A percentile compares a stretch with the other conserved stretches of the same genome.
Conservation (phyloP, 1,139 yeast genomes). For the Hansenula lynferdii region DNA sequence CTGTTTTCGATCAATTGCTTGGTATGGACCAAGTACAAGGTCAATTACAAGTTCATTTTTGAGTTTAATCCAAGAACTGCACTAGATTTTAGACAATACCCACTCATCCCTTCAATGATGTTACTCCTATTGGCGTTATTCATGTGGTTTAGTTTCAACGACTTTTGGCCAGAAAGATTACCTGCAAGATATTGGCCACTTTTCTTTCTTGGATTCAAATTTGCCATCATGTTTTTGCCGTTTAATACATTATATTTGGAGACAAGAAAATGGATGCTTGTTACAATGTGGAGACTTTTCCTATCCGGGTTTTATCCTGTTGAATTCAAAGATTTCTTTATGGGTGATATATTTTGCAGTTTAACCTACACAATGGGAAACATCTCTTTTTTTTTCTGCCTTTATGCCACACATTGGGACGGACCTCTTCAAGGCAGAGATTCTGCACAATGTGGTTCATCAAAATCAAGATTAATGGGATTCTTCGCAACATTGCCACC, state of each 20-base stretch:
- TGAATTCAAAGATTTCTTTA: constrained; percentile 87
- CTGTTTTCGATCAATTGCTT: constrained; percentile 66
- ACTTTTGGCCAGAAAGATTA: constrained; percentile 57
- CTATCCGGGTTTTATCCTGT: constrained; percentile 90
- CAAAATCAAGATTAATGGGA: constrained; percentile 73
- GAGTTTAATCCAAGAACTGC: constrained; percentile 75
- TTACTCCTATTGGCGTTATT: constrained; percentile 54
- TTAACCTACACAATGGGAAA: constrained; percentile 86
- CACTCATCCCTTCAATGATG: constrained; percentile 50
- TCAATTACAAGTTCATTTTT: constrained; percentile 87
- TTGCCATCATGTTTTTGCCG: constrained; percentile 53
- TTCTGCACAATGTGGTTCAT: constrained; percentile 65
- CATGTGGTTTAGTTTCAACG: constrained; percentile 70
- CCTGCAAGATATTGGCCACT: constrained; percentile 81
- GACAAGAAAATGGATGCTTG: constrained; percentile 59
- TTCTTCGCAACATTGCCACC: constrained; percentile 82
- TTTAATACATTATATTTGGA: constrained; percentile 34
- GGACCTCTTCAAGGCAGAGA: constrained; percentile 39
- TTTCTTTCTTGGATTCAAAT: constrained; percentile 54
- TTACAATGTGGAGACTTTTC: constrained; percentile 66
- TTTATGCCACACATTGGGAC: constrained; percentile 67
- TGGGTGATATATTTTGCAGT: constrained; percentile 89
- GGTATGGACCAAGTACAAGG: constrained; percentile 69
- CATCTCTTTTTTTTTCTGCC: constrained; percentile 78
- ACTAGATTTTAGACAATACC: constrained; percentile 59